Conservation (phyloP, 139 green algal species). For the Chlorella sp. region DNA sequence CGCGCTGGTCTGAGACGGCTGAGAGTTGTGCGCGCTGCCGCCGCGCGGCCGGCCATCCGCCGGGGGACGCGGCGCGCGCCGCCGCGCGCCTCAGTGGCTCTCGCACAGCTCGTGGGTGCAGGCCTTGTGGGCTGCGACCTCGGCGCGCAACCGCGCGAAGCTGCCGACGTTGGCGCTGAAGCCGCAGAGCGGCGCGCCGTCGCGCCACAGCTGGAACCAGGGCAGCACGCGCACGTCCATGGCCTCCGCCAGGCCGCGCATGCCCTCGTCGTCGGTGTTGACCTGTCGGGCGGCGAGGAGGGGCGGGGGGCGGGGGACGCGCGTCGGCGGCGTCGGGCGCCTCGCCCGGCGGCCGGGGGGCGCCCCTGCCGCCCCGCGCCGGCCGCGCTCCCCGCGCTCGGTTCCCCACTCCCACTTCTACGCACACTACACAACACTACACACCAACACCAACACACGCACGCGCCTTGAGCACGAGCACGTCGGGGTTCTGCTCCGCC, state of each 20-base stretch:
- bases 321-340: too few relatives aligned
- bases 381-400: too few relatives aligned
- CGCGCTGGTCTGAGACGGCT: too few relatives aligned
- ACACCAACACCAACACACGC: too few relatives aligned
- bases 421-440: too few relatives aligned
- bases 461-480: conserved; percentile 67
- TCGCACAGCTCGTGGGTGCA: conserved; percentile 21
- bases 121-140: conserved; percentile 48
- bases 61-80: not conserved
- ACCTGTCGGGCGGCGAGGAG: not conserved
- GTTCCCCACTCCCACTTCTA: too few relatives aligned
- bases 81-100: not conserved
- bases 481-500: conserved; percentile 48
- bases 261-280: conserved; percentile 16
- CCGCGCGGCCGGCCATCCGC: too few relatives aligned
- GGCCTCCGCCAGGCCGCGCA: conserved; percentile 46
- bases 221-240: conserved; percentile 56
- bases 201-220: conserved; percentile 54
- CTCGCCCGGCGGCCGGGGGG: too few relatives aligned
- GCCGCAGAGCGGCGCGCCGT: conserved; percentile 23
- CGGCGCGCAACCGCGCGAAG: conserved; percentile 46
- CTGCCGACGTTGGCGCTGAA: conserved; percentile 68
- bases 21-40: too few relatives aligned
- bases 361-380: too few relatives aligned
- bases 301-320: too few relatives aligned